These are phyloP conservation scores for Aphanomyces astaci DNA, from an alignment of 352 stramenopile species.

Conservation along the genomic window DNA sequence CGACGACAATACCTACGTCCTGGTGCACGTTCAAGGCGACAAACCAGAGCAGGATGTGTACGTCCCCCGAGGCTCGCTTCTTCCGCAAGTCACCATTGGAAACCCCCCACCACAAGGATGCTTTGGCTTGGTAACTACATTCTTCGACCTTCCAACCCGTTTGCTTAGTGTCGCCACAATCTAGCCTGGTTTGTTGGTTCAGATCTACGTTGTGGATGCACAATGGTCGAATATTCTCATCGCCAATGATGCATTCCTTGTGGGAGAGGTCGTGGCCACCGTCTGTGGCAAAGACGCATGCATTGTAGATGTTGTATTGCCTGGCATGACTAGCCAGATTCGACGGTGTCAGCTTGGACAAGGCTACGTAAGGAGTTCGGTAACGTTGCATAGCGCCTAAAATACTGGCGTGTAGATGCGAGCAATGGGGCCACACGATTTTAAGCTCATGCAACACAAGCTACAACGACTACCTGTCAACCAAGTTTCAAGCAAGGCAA, in stretches of 20 bases:
- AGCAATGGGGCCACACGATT: neutral
- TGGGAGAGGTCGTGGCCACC: neutral
- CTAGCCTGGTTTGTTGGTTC: neutral
- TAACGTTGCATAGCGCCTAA: too few species aligned
- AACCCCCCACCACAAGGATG: neutral
- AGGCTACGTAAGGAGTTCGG: conserved; percentile 6
- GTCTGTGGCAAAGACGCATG: neutral
- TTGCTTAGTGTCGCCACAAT: neutral
- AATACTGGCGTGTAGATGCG: neutral
- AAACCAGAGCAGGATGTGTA: neutral
- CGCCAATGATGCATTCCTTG: neutral
- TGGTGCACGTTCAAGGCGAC: conserved; percentile 11
- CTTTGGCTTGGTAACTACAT: conserved; percentile 11
- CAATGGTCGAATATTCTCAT: neutral
- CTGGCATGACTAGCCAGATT: neutral
- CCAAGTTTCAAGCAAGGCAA: too few species aligned
- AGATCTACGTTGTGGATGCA: conserved; percentile 1
- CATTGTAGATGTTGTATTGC: neutral
- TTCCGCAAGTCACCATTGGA: neutral
- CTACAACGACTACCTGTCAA: too few species aligned
- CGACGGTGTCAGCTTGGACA: conserved; percentile 15
- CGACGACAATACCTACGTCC: neutral
- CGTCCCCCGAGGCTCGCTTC: neutral
- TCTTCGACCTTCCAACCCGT: neutral
- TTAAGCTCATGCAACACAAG: neutral